Evolutionary conservation across 2,329 filamentous ascomycete species (phyloP).

Genomic region (Xylariaceae sp.): DNA sequence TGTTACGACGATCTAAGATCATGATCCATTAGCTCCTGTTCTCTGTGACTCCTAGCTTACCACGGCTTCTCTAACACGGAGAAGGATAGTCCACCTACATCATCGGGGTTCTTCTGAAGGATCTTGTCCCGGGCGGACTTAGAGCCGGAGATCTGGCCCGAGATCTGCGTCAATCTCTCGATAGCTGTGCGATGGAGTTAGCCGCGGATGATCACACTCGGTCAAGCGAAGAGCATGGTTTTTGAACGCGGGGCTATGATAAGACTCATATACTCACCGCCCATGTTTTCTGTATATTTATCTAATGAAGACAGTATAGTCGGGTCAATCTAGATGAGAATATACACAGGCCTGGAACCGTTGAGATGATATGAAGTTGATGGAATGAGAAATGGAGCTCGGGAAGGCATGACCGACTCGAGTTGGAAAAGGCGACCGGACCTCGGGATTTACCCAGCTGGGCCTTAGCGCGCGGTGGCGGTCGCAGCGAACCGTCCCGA

Average conservation of each 20-base stretch:
- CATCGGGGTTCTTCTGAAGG: slow-evolving; percentile 61
- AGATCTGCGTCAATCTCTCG: slow-evolving; percentile 55
- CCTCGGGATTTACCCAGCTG: slow-evolving; percentile 19
- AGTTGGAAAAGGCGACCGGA: slow-evolving; percentile 4
- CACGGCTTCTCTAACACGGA: background rate
- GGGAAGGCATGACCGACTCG: background rate
- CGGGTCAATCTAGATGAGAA: too few relatives aligned
- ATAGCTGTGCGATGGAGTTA: slow-evolving; percentile 38
- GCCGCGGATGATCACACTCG: slow-evolving; percentile 10
- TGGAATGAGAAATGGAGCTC: background rate
- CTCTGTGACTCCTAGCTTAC: background rate
- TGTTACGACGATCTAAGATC: slow-evolving; percentile 72
- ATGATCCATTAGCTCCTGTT: slow-evolving; percentile 5
- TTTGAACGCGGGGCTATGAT: slow-evolving; percentile 2
- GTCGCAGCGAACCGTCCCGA: background rate
- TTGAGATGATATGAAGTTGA: background rate
- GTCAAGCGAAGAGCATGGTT: background rate
- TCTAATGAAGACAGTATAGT: background rate
- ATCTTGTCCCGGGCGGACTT: slow-evolving; percentile 49
- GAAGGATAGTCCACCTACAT: slow-evolving; percentile 41
- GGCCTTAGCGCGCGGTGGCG: slow-evolving; percentile 6
- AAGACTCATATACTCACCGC: slow-evolving; percentile 23
- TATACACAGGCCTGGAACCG: too few relatives aligned
- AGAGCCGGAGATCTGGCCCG: slow-evolving; percentile 51
- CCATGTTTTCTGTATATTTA: slow-evolving; percentile 24